Evolutionary conservation across 176 grass and related monocot species (phyloP), one percentile per base, ranked within the genome.

Genomic region (Cymbopogon citratus): DNA sequence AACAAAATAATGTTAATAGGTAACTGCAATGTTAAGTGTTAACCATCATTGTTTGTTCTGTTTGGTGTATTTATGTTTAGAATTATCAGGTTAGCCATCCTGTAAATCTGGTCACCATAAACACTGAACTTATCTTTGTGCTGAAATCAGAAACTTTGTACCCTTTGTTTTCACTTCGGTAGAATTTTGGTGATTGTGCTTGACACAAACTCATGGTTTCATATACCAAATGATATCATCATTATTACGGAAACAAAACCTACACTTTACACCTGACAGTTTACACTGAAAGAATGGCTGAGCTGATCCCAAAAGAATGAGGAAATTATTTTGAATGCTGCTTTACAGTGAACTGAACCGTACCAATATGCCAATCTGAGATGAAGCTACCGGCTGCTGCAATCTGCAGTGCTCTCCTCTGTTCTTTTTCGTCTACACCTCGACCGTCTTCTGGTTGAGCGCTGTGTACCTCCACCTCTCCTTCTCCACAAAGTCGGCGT

Each of bases 401-500:
- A 41, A 31, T 7, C 49, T 41, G 35, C 48, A 7, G 21, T 31
- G 57, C 19, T 25, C 31, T 63, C 35, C 4, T 51, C 46, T 16
- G 5, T 5, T 51, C 5, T 18, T 51, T 0, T 5, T 27, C 9
- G 3, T 12, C 43, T 87, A 94, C 73, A 91, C 76, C 51, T 94
- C 92, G 48, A 92, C 83, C 28, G 87, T 89, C 82, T 74, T 94
- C 81, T 94, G 94, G 80, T 94, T 97, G 15, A 97, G 83, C 77
- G 92, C 86, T 57, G 89, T 94, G 70, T 97, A 94, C 83, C 94
- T 97, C 94, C 91, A 97, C 74, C 85, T 83, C 81, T 97, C 94
- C 81, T 94, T 97, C 81, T 97, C 94, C 40, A 97, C 86, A 65
- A 94, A 97, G 66, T 97, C 92, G 18, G 94, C 94, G 87, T 97